These are phyloP conservation scores for Cladorrhinum samala DNA, from an alignment of 495 filamentous ascomycete genomes.

Conservation along the genomic window DNA sequence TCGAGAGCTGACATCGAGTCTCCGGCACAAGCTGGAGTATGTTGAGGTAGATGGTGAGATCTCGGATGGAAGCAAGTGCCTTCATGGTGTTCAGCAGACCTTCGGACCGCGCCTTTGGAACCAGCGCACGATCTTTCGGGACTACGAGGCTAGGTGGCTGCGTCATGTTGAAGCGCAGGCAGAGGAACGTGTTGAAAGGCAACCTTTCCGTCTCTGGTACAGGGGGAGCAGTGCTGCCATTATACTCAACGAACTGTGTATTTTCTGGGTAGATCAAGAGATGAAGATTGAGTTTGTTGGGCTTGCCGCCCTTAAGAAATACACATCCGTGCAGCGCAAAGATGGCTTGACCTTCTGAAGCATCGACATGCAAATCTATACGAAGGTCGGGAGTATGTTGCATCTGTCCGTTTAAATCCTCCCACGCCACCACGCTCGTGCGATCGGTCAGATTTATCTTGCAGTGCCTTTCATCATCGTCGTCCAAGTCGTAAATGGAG, in stretches of 20 bases:
- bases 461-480: conserved; percentile 5
- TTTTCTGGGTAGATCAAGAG: conserved; percentile 3
- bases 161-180: not conserved
- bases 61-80: not conserved
- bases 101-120: conserved; percentile 5
- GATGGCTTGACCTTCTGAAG: conserved; percentile 2
- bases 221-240: not conserved
- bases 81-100: not conserved
- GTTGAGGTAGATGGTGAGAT: not conserved
- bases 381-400: conserved; percentile 4
- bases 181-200: not conserved
- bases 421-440: not conserved
- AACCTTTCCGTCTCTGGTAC: not conserved
- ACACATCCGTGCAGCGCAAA: conserved; percentile 3
- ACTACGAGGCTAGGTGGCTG: not conserved
- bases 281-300: conserved; percentile 1
- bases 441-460: not conserved
- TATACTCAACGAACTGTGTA: not conserved
- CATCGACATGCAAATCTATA: conserved; percentile 1
- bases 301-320: not conserved
- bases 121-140: conserved; percentile 2
- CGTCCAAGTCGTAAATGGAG: not conserved
- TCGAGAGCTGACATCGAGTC: not conserved
- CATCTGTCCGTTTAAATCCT: conserved; percentile 1
- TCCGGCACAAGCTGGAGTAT: not conserved